A percentile compares a stretch with the other conserved stretches of the same genome.
Conservation (phyloP, 345 rosid species). For the Aquilaria sinensis region DNA sequence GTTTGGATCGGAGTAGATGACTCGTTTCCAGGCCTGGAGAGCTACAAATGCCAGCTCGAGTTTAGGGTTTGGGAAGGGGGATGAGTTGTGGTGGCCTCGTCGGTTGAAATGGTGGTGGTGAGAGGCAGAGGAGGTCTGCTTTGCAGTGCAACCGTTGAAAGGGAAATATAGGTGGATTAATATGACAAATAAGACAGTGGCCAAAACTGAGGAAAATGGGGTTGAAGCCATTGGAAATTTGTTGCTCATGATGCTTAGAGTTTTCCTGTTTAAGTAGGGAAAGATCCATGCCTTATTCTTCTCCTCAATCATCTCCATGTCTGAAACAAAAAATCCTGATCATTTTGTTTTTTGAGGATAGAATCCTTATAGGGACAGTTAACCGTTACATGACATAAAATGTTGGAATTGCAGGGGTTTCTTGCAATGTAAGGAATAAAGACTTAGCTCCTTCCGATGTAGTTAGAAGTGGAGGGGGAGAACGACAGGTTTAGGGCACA, state of each 20-base stretch:
- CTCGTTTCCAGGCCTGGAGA: constrained; percentile 68
- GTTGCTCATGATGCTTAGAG: constrained; percentile 14
- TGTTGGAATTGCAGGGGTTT: constrained; percentile 4
- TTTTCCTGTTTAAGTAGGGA: constrained; percentile 24
- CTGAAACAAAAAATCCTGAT: no score
- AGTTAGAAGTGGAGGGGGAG: constrained; percentile 81
- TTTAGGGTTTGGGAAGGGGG: constrained; percentile 31
- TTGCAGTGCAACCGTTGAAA: constrained; percentile 28
- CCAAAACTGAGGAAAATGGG: constrained; percentile 14
- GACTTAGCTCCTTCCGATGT: constrained; percentile 71
- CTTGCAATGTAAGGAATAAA: constrained; percentile 23
- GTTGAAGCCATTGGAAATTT: constrained; percentile 37
- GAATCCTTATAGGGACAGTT: constrained; percentile 33
- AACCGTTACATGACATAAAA: constrained; percentile 21
- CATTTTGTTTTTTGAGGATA: constrained; percentile 4
- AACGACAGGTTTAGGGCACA: constrained; percentile 34
- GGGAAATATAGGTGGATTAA: constrained; percentile 23
- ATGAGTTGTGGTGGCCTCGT: constrained; percentile 12
- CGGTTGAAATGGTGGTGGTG: constrained; percentile 28
- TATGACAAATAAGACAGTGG: constrained; percentile 20
- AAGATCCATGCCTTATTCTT: not conserved
- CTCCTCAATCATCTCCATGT: no score
- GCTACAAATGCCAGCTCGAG: constrained; percentile 69
- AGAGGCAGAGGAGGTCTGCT: constrained; percentile 25
- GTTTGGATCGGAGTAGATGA: constrained; percentile 76